A percentile compares a stretch with the other conserved stretches of the same genome.
Evolutionary conservation across 164 flowering plant genomes (phyloP).

Genomic region (Nymphaea thermarum): DNA sequence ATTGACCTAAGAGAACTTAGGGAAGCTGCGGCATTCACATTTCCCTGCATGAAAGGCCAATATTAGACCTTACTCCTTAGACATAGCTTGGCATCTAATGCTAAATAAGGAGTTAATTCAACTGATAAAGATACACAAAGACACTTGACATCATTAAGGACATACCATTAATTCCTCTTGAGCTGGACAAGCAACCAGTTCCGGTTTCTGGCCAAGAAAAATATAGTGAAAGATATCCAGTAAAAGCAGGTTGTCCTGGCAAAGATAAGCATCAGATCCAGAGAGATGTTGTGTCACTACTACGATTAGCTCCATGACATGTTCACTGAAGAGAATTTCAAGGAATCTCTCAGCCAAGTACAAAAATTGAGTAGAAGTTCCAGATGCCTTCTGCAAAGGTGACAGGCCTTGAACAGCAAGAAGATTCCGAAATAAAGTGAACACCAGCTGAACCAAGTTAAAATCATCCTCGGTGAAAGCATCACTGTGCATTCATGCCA

Average conservation of each 20-base stretch:
- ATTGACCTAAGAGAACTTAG: conserved; percentile 46
- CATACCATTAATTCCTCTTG: conserved; percentile 40
- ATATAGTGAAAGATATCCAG: conserved; percentile 67
- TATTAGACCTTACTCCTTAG: no score
- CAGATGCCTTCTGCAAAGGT: conserved; percentile 54
- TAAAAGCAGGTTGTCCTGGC: conserved; percentile 80
- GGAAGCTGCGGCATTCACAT: conserved; percentile 12
- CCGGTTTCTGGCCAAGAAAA: conserved; percentile 73
- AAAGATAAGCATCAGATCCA: conserved; percentile 46
- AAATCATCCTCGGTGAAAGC: conserved; percentile 89
- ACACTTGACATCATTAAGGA: background rate
- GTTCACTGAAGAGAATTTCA: conserved; percentile 66
- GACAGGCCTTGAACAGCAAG: conserved; percentile 80
- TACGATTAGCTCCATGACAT: conserved; percentile 77
- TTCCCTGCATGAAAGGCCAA: no score
- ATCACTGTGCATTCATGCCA: conserved; percentile 25
- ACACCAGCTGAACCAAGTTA: conserved; percentile 89
- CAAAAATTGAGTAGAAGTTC: conserved; percentile 46
- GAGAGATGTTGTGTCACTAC: conserved; percentile 64
- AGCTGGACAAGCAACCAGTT: conserved; percentile 46
- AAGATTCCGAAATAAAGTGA: conserved; percentile 79
- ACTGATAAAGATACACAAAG: no score
- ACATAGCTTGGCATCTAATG: no score
- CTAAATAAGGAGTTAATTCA: no score
- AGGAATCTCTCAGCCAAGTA: conserved; percentile 66